Conservation (phyloP, 2,329 filamentous ascomycete species). For the Aplosporella prunicola region DNA sequence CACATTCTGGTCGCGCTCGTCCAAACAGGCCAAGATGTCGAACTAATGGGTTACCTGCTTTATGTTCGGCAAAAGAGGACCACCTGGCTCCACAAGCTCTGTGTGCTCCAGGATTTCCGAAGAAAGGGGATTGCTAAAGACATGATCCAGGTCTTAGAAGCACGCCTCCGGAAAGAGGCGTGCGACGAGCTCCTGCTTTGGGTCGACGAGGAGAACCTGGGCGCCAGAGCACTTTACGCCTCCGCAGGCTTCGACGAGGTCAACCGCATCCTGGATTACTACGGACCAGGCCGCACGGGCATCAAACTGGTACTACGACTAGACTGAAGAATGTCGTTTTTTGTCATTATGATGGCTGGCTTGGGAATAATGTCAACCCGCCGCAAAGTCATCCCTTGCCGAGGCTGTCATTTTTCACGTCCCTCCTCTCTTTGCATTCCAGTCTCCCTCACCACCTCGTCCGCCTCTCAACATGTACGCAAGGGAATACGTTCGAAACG, state of each 20-base stretch:
- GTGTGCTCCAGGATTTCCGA: neutral
- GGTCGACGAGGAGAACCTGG: conserved; percentile 40
- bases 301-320: conserved; percentile 22
- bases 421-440: conserved; percentile 22
- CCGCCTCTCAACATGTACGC: conserved; percentile 15
- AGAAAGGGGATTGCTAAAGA: neutral
- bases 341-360: conserved; percentile 2
- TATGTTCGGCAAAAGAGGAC: neutral
- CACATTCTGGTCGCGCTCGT: neutral
- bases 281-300: conserved; percentile 39
- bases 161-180: conserved; percentile 33
- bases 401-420: conserved; percentile 11
- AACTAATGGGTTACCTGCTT: neutral
- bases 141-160: neutral
- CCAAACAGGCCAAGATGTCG: too few species aligned
- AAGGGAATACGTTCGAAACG: conserved; percentile 17
- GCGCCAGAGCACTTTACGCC: conserved; percentile 38
- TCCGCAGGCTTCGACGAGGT: conserved; percentile 38
- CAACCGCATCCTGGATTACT: conserved; percentile 37
- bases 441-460: conserved; percentile 12
- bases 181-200: conserved; percentile 42
- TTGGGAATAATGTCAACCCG: conserved; percentile 15
- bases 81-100: neutral
- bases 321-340: conserved; percentile 12
- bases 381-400: conserved; percentile 23